Evolutionary conservation across 192 early-diverging fungal species (phyloP).

Genomic region (Coemansia sp.): DNA sequence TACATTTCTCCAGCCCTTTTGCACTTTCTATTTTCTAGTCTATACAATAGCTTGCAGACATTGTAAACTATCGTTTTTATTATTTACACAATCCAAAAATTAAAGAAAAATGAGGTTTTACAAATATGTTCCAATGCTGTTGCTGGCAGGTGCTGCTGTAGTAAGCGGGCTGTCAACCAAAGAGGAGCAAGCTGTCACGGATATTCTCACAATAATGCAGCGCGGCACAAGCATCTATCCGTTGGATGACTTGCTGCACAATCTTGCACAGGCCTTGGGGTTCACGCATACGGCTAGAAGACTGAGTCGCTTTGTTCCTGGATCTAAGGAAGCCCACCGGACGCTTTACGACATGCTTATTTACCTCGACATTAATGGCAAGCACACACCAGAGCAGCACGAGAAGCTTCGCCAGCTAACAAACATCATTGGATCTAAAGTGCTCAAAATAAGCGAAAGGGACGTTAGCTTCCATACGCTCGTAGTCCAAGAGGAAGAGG

Average conservation of each 20-base stretch:
- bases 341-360: conserved; percentile 46
- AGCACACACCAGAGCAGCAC: conserved; percentile 40
- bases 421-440: conserved; percentile 30
- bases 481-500: conserved; percentile 36
- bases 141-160: conserved; percentile 12
- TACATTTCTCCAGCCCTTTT: neutral
- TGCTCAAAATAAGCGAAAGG: conserved; percentile 35
- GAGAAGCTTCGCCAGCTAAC: conserved; percentile 26
- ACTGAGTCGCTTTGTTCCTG: conserved; percentile 28
- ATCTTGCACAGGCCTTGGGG: conserved; percentile 21
- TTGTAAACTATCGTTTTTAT: neutral
- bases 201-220: conserved; percentile 28
- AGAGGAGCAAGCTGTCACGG: conserved; percentile 32
- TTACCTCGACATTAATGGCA: conserved; percentile 35
- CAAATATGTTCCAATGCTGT: neutral
- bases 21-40: no score
- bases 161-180: conserved; percentile 20
- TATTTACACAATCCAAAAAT: neutral
- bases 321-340: conserved; percentile 20
- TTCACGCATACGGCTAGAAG: conserved; percentile 27
- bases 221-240: conserved; percentile 43
- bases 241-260: conserved; percentile 39
- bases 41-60: no score
- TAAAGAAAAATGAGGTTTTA: conserved; percentile 17
- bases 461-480: conserved; percentile 22